A percentile compares a stretch with the other conserved stretches of the same genome.
Conservation (phyloP, 2,329 filamentous ascomycete genomes). For the Leptodontidium sp. region DNA sequence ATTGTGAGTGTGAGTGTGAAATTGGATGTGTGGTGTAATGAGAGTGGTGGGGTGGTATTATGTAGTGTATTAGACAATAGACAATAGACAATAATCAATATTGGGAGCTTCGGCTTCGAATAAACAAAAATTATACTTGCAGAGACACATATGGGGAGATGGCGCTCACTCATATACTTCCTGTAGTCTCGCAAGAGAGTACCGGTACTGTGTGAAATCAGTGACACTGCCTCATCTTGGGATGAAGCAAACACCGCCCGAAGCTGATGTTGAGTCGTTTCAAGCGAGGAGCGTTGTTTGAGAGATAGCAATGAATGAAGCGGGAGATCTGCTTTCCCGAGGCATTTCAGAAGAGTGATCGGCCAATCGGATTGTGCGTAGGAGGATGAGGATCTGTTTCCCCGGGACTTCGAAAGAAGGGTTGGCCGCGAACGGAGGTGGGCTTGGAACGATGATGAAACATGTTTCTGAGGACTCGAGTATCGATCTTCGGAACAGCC, state of each 20-base stretch:
- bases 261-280: background rate
- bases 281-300: background rate
- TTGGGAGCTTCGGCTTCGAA: background rate
- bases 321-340: slow-evolving; percentile 4
- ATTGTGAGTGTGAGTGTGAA: background rate
- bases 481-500: background rate
- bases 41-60: background rate
- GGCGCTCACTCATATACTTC: background rate
- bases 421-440: slow-evolving; percentile 10
- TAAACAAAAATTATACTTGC: background rate
- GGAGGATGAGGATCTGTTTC: background rate
- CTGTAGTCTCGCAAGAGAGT: background rate
- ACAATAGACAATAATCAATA: slow-evolving; percentile 1
- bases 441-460: slow-evolving; percentile 13
- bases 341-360: background rate
- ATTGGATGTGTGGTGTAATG: background rate
- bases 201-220: background rate
- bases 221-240: background rate
- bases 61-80: background rate
- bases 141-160: background rate
- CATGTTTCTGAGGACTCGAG: background rate
- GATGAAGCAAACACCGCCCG: slow-evolving; percentile 9
- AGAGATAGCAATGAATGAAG: background rate
- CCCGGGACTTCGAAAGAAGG: background rate
- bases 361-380: background rate